Base-by-base conservation (phyloP, 2,329 filamentous ascomycete species). In the Aspergillus sp. region DNA sequence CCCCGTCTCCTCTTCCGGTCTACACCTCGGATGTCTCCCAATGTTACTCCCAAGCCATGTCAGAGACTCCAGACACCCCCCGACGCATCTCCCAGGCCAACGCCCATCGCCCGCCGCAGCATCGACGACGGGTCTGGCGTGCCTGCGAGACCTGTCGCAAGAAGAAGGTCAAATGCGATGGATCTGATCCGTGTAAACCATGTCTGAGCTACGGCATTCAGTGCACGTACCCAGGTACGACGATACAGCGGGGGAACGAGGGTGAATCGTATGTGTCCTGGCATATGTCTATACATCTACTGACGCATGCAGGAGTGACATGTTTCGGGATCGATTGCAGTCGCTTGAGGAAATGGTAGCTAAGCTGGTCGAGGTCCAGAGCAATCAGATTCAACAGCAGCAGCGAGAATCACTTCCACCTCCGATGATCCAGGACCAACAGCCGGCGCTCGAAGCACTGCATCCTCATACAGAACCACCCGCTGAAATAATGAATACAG, bases 121-220 rank as follows among this genome's bases (percentile, higher is more conserved):
- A 42, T 24, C 40, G 40, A 4, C 40, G 40, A 42, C 40, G 40
- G 8, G 40, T 42, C 16, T 42, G 40, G 40, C 40, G 40, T 2
- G 40, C 40, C 40, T 42, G 40, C 40, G 40, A 42, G 40, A 6
- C 17, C 11, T 42, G 40, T 42, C 40, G 40, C 8, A 42, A 42
- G 40, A 42, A 42, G 40, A 42, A 42, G 40, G 40, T 42, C 4
- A 42, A 42, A 42, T 42, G 40, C 40, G 40, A 42, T 42, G 40
- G 40, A 17, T 8, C 16, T n/a, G 40, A 42, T 17, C 40, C 40
- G 7, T 42, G 40, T 14, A 42, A 8, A 17, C 40, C 40, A 1
- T 42, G 40, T 13, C 9, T 13, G 19, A 17, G 40, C 14, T 42
- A 42, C 17, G 40, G 40, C 16, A 42, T 24, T 22, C 14, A n/a